phyloP scores from a whole-genome alignment of 2,329 filamentous ascomycete genomes.

The Ceratocystis cubensis region DNA sequence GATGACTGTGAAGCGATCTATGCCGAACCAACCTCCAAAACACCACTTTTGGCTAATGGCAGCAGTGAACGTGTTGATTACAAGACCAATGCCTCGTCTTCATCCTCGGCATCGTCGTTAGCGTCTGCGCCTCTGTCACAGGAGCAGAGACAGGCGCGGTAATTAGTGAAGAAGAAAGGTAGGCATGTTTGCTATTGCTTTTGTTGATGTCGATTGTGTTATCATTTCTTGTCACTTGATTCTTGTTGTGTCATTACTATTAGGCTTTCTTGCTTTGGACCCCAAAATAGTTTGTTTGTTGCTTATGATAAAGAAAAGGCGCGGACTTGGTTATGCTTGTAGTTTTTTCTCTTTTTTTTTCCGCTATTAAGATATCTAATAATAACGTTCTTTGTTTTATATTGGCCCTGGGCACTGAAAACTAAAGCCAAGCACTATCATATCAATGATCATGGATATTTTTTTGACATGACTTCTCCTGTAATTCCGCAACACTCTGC shows the following conservation, averaged over 20 bases:
- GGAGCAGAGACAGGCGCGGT: neutral
- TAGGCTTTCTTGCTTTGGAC: neutral
- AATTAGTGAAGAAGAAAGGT: slow-evolving; percentile 4
- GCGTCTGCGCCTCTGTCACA: neutral
- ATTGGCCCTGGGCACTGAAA: neutral
- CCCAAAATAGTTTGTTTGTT: neutral
- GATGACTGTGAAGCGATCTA: slow-evolving; percentile 5
- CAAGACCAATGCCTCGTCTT: neutral
- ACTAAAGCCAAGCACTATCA: neutral
- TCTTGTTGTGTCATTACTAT: neutral
- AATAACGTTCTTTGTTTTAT: neutral
- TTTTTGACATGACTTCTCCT: neutral
- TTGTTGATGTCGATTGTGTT: neutral
- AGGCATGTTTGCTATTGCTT: neutral
- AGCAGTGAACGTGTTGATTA: neutral
- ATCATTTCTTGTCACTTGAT: neutral
- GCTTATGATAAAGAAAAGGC: too few relatives aligned
- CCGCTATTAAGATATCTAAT: neutral
- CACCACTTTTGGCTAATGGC: slow-evolving; percentile 14
- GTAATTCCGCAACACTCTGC: neutral
- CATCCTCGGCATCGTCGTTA: slow-evolving; percentile 7
- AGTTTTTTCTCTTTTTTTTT: neutral
- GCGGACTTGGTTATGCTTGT: neutral
- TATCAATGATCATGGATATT: neutral
- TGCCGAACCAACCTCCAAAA: slow-evolving; percentile 12